Percentiles rank a stretch among this genome's conserved stretches.
Conservation (phyloP, 2,329 filamentous ascomycete species). For the Calonectria pteridis region DNA sequence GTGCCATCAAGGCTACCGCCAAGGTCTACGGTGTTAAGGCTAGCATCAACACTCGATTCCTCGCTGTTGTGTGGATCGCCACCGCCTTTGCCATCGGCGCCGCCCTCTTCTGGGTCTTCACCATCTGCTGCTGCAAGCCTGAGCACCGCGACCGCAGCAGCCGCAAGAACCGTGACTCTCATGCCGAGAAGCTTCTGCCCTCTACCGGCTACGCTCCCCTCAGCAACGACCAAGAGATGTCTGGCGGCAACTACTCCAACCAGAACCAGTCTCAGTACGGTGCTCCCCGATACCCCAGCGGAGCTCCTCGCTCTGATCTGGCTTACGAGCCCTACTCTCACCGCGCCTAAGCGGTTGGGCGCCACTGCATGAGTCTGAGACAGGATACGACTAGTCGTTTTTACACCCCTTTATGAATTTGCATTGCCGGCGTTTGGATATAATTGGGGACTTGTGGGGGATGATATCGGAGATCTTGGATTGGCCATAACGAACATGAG, state of each 20-base stretch:
- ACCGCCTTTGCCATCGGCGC: constrained; percentile 81
- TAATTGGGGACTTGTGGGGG: constrained; percentile 27
- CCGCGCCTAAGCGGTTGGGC: constrained; percentile 55
- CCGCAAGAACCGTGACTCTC: constrained; percentile 50
- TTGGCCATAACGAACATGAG: constrained; percentile 18
- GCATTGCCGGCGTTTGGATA: constrained; percentile 45
- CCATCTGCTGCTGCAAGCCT: constrained; percentile 81
- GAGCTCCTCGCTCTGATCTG: constrained; percentile 60
- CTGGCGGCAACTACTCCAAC: constrained; percentile 54
- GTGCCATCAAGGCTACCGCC: constrained; percentile 63
- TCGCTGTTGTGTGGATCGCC: constrained; percentile 82
- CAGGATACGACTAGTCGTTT: constrained; percentile 33
- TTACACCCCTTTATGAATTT: constrained; percentile 39
- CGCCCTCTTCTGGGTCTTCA: constrained; percentile 91
- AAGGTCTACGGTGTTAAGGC: constrained; percentile 79
- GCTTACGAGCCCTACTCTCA: constrained; percentile 76
- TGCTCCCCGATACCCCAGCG: constrained; percentile 55
- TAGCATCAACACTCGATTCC: constrained; percentile 75
- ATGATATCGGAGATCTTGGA: constrained; percentile 12
- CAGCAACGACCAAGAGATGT: constrained; percentile 51
- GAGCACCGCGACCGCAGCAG: constrained; percentile 48
- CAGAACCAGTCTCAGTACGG: constrained; percentile 49
- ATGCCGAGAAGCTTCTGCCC: constrained; percentile 66
- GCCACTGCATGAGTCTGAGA: constrained; percentile 20
- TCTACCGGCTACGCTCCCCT: constrained; percentile 55